Evolutionary conservation across 805 yeast species (phyloP).

Genomic region (Lachancea meyersii): DNA sequence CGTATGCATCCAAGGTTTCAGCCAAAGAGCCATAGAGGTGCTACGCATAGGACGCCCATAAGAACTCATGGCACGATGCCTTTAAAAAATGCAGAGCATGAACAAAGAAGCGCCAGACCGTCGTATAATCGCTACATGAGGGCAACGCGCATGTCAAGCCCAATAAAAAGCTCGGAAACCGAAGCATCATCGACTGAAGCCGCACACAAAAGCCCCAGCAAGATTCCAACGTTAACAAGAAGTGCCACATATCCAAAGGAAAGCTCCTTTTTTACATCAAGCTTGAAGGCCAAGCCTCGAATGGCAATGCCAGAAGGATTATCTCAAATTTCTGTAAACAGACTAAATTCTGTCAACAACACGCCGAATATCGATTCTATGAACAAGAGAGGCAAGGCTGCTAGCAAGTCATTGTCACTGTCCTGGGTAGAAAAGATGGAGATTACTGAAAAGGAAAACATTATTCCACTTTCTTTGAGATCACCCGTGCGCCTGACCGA

Average conservation of each 20-base stretch:
- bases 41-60: constrained; percentile 3
- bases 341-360: constrained; percentile 11
- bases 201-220: constrained; percentile 11
- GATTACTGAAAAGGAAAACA: constrained; percentile 6
- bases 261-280: neutral
- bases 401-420: neutral
- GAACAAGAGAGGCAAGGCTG: neutral
- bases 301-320: constrained; percentile 22
- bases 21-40: neutral
- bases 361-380: neutral
- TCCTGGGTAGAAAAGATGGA: neutral
- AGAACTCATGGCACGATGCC: neutral
- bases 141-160: constrained; percentile 15
- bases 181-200: constrained; percentile 16
- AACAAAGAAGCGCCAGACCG: neutral
- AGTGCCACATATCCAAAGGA: constrained; percentile 8
- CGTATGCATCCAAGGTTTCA: neutral
- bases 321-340: constrained; percentile 21
- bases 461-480: neutral
- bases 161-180: constrained; percentile 11
- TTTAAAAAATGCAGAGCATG: neutral
- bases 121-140: constrained; percentile 10
- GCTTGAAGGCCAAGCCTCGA: neutral
- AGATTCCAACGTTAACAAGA: constrained; percentile 11
- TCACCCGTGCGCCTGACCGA: constrained; percentile 4